A percentile compares a stretch with the other conserved stretches of the same genome.
phyloP scores from a whole-genome alignment of 768 basidiomycete species.

The Russula earlei region DNA sequence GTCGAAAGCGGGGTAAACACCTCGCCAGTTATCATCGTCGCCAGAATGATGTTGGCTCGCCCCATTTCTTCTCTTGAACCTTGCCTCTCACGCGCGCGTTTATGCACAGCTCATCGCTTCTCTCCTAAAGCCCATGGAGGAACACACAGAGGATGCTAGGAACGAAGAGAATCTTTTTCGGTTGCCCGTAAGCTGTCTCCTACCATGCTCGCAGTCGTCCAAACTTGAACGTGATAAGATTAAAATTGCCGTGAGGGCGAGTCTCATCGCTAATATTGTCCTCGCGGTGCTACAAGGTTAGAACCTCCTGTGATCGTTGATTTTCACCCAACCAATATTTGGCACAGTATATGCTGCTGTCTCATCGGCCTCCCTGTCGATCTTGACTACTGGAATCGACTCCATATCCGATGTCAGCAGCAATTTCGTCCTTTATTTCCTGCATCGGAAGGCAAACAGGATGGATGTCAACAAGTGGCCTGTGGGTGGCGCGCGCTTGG shows the following conservation, averaged over 20 bases:
- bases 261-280: slow-evolving; percentile 64
- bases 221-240: slow-evolving; percentile 42
- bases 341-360: slow-evolving; percentile 81
- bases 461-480: slow-evolving; percentile 88
- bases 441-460: slow-evolving; percentile 60
- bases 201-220: background rate
- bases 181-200: slow-evolving; percentile 42
- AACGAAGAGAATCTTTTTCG: slow-evolving; percentile 58
- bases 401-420: slow-evolving; percentile 78
- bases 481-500: slow-evolving; percentile 80
- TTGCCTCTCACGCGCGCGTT: background rate
- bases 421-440: slow-evolving; percentile 70
- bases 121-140: slow-evolving; percentile 86
- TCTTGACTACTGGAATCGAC: slow-evolving; percentile 87
- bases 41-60: slow-evolving; percentile 61
- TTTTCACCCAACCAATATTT: background rate
- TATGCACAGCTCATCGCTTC: slow-evolving; percentile 64
- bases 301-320: slow-evolving; percentile 16
- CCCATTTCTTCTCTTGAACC: background rate
- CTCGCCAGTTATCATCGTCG: slow-evolving; percentile 57
- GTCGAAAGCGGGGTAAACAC: slow-evolving; percentile 47
- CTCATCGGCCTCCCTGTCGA: slow-evolving; percentile 71
- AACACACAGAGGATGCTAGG: slow-evolving; percentile 75
- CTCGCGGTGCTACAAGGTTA: slow-evolving; percentile 66
- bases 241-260: slow-evolving; percentile 80